phyloP scores from a whole-genome alignment of 2,329 filamentous ascomycete genomes.

The Paecilomyces dactylethromorphus region DNA sequence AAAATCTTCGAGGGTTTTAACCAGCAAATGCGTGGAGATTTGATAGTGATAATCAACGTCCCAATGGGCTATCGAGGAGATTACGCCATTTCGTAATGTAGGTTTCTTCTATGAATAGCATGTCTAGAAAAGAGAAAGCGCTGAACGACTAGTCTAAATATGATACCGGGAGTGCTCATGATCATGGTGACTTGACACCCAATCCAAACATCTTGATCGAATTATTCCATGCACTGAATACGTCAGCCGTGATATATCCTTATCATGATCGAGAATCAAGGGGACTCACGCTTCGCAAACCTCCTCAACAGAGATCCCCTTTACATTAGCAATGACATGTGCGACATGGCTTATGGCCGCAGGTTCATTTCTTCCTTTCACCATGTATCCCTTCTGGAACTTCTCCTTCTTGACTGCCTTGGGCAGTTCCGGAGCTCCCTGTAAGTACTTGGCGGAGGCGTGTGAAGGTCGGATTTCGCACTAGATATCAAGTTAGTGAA shows the following conservation, averaged over 20 bases:
- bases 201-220: slow-evolving; percentile 73
- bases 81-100: not conserved
- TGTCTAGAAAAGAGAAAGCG: not conserved
- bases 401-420: slow-evolving; percentile 94
- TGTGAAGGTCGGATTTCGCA: slow-evolving; percentile 90
- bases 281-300: slow-evolving; percentile 67
- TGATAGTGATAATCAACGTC: not conserved
- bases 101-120: not conserved
- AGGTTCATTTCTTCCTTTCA: slow-evolving; percentile 93
- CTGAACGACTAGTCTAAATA: not conserved
- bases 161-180: not conserved
- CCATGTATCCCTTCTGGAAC: slow-evolving; percentile 78
- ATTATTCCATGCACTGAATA: slow-evolving; percentile 64
- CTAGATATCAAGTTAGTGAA: slow-evolving; percentile 26
- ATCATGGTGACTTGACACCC: slow-evolving; percentile 36
- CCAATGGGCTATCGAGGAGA: not conserved
- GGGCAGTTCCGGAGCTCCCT: slow-evolving; percentile 64
- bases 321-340: slow-evolving; percentile 80
- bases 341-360: slow-evolving; percentile 81
- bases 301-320: slow-evolving; percentile 70
- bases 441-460: slow-evolving; percentile 69
- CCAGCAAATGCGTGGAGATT: not conserved
- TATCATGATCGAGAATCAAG: not conserved
- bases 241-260: slow-evolving; percentile 10
- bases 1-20: not conserved